Evolutionary conservation across 2,329 filamentous ascomycete species (phyloP).

Genomic region (Aspergillus floridensis): DNA sequence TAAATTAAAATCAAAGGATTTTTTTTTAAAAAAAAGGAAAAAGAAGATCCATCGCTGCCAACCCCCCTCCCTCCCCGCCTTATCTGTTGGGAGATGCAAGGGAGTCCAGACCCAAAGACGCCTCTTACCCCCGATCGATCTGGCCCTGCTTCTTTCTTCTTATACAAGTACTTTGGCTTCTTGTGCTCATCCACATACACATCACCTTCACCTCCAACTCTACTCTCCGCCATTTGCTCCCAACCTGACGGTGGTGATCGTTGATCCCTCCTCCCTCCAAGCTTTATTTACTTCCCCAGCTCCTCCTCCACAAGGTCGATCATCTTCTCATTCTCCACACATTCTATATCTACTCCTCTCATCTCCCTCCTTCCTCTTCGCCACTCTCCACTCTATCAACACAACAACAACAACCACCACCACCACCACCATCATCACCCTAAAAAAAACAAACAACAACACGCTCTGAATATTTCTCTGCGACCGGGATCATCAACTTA

Average conservation of each 20-base stretch:
- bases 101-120: slow-evolving; percentile 20
- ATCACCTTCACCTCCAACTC: slow-evolving; percentile 1
- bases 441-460: not conserved
- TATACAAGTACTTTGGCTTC: not conserved
- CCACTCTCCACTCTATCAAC: not conserved
- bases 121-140: slow-evolving; percentile 22
- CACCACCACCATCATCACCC: no score
- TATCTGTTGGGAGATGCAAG: slow-evolving; percentile 28
- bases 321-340: not conserved
- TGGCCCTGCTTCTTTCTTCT: slow-evolving; percentile 14
- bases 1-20: slow-evolving; percentile 10
- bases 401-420: not conserved
- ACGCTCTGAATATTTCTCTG: not conserved
- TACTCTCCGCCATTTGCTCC: slow-evolving; percentile 10
- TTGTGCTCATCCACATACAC: slow-evolving; percentile 3
- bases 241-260: slow-evolving; percentile 3
- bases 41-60: slow-evolving; percentile 8
- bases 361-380: not conserved
- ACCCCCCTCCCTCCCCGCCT: slow-evolving; percentile 20
- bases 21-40: slow-evolving; percentile 10
- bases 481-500: not conserved
- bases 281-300: slow-evolving; percentile 11
- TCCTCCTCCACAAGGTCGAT: not conserved
- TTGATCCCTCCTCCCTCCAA: not conserved
- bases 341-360: slow-evolving; percentile 11